These are phyloP conservation scores for Claviceps sp. DNA, from an alignment of 2,329 filamentous ascomycete genomes.

Conservation along the genomic window DNA sequence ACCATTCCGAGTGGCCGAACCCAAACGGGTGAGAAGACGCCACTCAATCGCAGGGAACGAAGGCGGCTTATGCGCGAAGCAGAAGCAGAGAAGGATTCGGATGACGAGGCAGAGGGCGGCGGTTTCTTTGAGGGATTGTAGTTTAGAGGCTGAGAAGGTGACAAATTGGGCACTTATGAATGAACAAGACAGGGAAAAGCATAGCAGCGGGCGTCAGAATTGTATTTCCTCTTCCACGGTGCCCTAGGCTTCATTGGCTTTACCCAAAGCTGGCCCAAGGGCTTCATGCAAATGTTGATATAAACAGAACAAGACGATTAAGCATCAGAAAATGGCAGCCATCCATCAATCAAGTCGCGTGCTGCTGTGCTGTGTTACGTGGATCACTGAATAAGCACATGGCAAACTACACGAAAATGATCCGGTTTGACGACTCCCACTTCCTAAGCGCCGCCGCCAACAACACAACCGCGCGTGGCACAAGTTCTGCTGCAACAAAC, in stretches of 20 bases:
- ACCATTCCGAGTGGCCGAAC: not conserved
- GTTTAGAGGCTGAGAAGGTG: not conserved
- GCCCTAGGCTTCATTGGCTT: not conserved
- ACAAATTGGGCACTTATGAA: not conserved
- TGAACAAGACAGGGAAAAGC: not conserved
- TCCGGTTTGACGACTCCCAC: too few relatives aligned
- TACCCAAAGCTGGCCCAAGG: too few relatives aligned
- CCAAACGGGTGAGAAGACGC: conserved; percentile 13
- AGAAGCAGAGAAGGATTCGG: conserved; percentile 21
- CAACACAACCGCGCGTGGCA: not conserved
- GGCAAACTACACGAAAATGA: too few relatives aligned
- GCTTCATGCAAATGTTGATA: not conserved
- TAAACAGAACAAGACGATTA: not conserved
- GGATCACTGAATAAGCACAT: too few relatives aligned
- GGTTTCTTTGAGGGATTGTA: conserved; percentile 31
- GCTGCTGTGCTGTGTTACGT: too few relatives aligned
- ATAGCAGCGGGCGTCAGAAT: not conserved
- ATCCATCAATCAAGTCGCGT: not conserved
- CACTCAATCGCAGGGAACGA: conserved; percentile 23
- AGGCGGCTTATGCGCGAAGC: conserved; percentile 22
- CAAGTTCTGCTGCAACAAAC: not conserved
- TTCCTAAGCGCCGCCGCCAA: not conserved
- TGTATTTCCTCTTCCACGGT: not conserved
- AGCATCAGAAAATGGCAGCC: not conserved
- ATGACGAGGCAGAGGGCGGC: conserved; percentile 35